Conservation (phyloP, 2,329 filamentous ascomycete genomes). For the Aspergillus carbonarius region DNA sequence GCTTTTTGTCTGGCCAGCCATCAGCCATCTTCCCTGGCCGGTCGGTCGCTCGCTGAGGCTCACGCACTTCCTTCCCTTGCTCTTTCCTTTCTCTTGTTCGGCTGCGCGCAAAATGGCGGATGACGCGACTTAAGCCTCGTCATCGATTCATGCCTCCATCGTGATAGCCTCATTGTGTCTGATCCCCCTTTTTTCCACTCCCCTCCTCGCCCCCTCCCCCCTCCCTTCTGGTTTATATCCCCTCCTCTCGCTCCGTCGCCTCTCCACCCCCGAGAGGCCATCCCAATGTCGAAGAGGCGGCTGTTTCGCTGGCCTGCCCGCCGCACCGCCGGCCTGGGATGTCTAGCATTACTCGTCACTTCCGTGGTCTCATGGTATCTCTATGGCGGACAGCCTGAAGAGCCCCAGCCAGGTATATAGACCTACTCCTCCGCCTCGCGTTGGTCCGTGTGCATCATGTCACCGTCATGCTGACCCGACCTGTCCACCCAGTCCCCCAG, state of each 20-base stretch:
- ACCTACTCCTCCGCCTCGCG: no score
- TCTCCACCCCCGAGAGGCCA: neutral
- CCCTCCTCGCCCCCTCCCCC: neutral
- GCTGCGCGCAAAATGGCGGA: slow-evolving; percentile 4
- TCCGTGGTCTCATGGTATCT: slow-evolving; percentile 13
- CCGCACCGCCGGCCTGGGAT: slow-evolving; percentile 15
- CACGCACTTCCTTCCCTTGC: neutral
- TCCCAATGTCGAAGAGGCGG: slow-evolving; percentile 18
- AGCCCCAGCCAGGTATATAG: slow-evolving; percentile 12
- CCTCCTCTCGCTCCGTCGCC: neutral
- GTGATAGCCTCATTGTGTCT: neutral
- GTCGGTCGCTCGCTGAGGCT: neutral
- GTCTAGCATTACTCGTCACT: slow-evolving; percentile 17
- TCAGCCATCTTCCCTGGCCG: neutral
- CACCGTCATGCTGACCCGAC: slow-evolving; percentile 5
- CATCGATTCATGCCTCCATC: neutral
- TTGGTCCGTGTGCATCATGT: neutral
- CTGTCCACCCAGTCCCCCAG: neutral
- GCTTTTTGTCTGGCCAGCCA: neutral
- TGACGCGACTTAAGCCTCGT: slow-evolving; percentile 1
- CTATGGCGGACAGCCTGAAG: slow-evolving; percentile 11
- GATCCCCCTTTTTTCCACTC: neutral
- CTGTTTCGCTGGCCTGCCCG: slow-evolving; percentile 22
- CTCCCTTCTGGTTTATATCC: neutral
- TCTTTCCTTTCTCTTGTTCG: neutral